These are phyloP conservation scores for Colletotrichum lindemuthianum DNA, from an alignment of 2,329 filamentous ascomycete genomes.

Conservation along the genomic window DNA sequence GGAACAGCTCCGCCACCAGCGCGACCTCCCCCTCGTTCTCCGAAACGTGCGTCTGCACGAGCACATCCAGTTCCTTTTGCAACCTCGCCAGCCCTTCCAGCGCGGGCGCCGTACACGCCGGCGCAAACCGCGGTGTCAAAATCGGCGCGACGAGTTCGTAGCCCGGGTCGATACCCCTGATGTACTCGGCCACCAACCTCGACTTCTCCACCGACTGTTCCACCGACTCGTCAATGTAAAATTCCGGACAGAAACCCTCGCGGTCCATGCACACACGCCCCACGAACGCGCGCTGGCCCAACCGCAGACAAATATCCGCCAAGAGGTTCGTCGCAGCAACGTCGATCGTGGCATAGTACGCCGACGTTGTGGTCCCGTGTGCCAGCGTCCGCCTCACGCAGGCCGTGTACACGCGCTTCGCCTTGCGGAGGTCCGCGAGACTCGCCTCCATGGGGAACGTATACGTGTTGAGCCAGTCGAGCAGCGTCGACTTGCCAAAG, in stretches of 20 bases:
- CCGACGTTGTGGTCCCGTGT: slow-evolving; percentile 91
- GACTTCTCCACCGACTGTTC: slow-evolving; percentile 67
- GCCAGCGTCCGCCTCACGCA: slow-evolving; percentile 83
- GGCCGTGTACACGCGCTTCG: slow-evolving; percentile 77
- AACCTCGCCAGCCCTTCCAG: slow-evolving; percentile 73
- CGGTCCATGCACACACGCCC: slow-evolving; percentile 97
- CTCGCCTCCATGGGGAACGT: slow-evolving; percentile 93
- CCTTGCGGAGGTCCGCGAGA: slow-evolving; percentile 70
- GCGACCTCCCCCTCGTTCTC: slow-evolving; percentile 81
- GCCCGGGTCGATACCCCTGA: slow-evolving; percentile 72
- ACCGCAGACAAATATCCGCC: slow-evolving; percentile 79
- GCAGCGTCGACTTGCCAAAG: slow-evolving; percentile 90
- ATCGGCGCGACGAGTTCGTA: slow-evolving; percentile 78
- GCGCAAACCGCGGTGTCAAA: slow-evolving; percentile 79
- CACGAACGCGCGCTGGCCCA: slow-evolving; percentile 89
- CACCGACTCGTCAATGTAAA: slow-evolving; percentile 80
- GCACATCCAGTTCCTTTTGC: slow-evolving; percentile 69
- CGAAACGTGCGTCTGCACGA: slow-evolving; percentile 88
- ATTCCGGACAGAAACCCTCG: slow-evolving; percentile 70
- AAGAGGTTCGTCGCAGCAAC: slow-evolving; percentile 91
- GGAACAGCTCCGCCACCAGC: slow-evolving; percentile 78
- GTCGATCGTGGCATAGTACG: slow-evolving; percentile 94
- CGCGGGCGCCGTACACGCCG: slow-evolving; percentile 66
- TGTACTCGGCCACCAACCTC: slow-evolving; percentile 70
- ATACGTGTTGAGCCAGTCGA: slow-evolving; percentile 94